Base-by-base conservation (phyloP, 139 green algal genomes). In the Penium margaritaceum region DNA sequence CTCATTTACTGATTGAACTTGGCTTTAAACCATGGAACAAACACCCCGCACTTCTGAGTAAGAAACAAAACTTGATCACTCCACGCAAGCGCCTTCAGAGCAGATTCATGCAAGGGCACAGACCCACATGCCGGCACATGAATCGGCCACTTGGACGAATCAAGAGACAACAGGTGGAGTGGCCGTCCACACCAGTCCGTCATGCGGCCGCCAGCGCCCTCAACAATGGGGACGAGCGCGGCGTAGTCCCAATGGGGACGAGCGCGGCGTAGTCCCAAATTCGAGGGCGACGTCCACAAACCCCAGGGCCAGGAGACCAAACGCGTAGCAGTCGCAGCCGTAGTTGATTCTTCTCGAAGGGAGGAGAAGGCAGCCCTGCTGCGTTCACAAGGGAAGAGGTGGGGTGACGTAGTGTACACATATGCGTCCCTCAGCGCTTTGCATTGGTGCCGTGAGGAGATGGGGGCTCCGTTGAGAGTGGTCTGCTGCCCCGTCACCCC, bases 221-320 rank as follows among this genome's bases (percentile, higher is more conserved):
- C 53, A 1, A 98, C 86, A 32, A 99, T 81, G 3, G 94, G 93
- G 62, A 97, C 90, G 62, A 97, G 84, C 2, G 94, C 92, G 88
- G 97, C 89, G 85, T 95, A 98, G 79, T 99, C 94, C 72, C 96
- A 98, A n/a, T n/a, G n/a, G n/a, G n/a, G n/a, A n/a, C n/a, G n/a
- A n/a, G n/a, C n/a, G n/a, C 2, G 91, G 92, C 67, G 96, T 95
- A 33, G 98, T 76, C 74, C 96, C 91, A 2, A 91, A 91, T 78
- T 99, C 94, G 17, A 90, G 80, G 51, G 97, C 94, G 15, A 97
- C 63, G 80, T 99, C 94, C 43, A 70, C 77, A 36, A 87, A 85
- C 1, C 94, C 94, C 1, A 85, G 79, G 21, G 94, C 84, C 62
- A 99, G 81, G 67, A 98, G 86, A 1, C 94, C 94, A 55, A 98